phyloP scores from a whole-genome alignment of 78 protist genomes.

The Mastigamoeba balamuthi region DNA sequence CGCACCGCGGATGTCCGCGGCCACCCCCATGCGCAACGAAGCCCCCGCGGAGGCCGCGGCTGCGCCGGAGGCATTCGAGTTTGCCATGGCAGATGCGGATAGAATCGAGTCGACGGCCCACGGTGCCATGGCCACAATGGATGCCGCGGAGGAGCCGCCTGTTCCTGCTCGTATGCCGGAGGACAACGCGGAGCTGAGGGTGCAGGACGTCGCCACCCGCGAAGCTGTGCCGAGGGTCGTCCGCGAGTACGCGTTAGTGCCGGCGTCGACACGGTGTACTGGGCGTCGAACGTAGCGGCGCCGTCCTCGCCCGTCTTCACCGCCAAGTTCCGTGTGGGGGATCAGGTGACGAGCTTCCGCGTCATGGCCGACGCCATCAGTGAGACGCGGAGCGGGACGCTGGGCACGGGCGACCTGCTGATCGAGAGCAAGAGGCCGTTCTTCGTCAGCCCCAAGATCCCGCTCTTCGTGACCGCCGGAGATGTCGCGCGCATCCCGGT shows the following conservation, averaged over 20 bases:
- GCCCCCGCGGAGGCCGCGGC: not conserved
- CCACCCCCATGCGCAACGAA: not conserved
- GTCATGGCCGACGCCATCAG: slow-evolving; percentile 2
- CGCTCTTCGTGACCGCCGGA: not conserved
- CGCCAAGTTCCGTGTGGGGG: not conserved
- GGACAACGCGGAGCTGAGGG: no score
- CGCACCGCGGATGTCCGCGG: no score
- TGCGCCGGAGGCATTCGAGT: not conserved
- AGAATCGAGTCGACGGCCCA: no score
- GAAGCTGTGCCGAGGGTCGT: no score
- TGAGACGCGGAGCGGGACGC: not conserved
- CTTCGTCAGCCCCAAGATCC: not conserved
- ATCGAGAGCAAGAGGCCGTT: not conserved
- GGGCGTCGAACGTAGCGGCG: not conserved
- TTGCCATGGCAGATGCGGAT: not conserved
- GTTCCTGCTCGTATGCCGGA: no score
- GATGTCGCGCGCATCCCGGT: not conserved
- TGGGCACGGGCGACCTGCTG: not conserved
- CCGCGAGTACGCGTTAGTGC: no score
- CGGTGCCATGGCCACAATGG: no score
- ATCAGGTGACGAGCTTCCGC: not conserved
- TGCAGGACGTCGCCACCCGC: no score
- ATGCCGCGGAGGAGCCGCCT: no score
- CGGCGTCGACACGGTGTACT: not conserved
- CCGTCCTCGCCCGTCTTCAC: not conserved